Percentiles rank a stretch among this genome's conserved stretches.
Evolutionary conservation across 1,139 yeast genomes (phyloP).

Genomic region (Magnusiomyces tetraspermus): DNA sequence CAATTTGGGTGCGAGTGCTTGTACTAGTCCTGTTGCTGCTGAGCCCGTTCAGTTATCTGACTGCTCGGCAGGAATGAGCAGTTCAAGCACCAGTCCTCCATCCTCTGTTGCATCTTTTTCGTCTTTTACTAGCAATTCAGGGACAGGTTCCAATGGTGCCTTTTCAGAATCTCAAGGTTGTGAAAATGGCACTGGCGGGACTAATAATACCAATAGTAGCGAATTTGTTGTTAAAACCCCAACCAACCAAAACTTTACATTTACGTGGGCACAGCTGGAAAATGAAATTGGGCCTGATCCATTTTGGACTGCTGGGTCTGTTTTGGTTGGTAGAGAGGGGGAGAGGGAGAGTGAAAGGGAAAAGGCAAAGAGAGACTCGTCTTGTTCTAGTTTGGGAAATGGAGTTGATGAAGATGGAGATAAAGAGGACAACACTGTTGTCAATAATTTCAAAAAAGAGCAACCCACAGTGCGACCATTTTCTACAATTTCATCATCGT

Average conservation of each 20-base stretch:
- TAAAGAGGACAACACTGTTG: too few species aligned
- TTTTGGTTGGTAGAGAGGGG: not conserved
- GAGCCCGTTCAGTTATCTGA: not conserved
- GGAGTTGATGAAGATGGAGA: conserved; percentile 17
- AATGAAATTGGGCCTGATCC: conserved; percentile 26
- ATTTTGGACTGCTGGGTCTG: conserved; percentile 26
- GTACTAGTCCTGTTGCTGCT: not conserved
- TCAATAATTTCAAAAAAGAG: too few species aligned
- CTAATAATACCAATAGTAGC: too few species aligned
- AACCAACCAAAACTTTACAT: not conserved
- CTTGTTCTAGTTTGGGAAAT: too few species aligned
- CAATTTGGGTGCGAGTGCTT: not conserved
- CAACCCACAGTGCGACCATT: too few species aligned
- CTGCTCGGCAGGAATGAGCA: not conserved
- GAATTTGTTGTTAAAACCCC: not conserved
- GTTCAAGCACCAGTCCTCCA: not conserved
- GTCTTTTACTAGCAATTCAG: not conserved
- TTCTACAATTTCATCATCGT: too few species aligned
- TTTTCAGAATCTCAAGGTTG: too few species aligned
- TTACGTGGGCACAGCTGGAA: conserved; percentile 9
- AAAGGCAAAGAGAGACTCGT: too few species aligned
- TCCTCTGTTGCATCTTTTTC: not conserved
- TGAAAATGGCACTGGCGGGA: too few species aligned
- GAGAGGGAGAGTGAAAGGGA: too few species aligned
- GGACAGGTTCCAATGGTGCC: too few species aligned